Base-by-base conservation (phyloP, 257 asterid species). In the Buddleja alternifolia region DNA sequence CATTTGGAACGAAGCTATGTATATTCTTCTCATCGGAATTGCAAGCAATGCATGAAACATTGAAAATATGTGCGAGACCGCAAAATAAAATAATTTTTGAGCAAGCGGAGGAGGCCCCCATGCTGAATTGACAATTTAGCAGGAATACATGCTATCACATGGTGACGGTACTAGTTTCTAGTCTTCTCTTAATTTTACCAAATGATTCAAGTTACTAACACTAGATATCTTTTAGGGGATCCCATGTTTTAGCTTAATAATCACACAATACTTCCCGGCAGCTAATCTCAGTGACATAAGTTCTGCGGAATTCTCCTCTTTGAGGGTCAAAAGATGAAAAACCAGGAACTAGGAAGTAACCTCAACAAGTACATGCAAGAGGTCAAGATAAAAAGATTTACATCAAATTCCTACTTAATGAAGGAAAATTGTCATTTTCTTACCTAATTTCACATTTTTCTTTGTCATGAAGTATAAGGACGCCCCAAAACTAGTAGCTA, bases 381-480 rank as follows among this genome's bases (percentile, higher is more conserved):
- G 21, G 12, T n/a, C n/a, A n/a, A n/a, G n/a, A n/a, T n/a, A n/a
- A n/a, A n/a, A n/a, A n/a, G n/a, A n/a, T n/a, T n/a, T 29, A 32
- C 66, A 53, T 41, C 53, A 54, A 12, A 42, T 61, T 25, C 68
- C 34, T 6, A 24, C 5, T 14, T 16, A 10, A 50, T 8, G 8
- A 63, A 45, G 45, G 54, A 36, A 65, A 37, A 24, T 3, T 19
- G n/a, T 20, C 20, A 24, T 44, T 55, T 67, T 32, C 86, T 80
- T 81, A 86, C 88, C 93, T 71, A 84, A 67, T 65, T 84, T 84
- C 58, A 84, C 81, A 25, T 80, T 86, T 73, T 81, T 86, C 84
- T 82, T 87, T 68, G 94, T 84, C 79, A 87, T 80, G 83, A 87
- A 84, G 76, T 82, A 87, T 51, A 84, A 84, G 59, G 89, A 76